These are phyloP conservation scores for Moricandia arvensis DNA, from an alignment of 345 rosid genomes.

Conservation along the genomic window DNA sequence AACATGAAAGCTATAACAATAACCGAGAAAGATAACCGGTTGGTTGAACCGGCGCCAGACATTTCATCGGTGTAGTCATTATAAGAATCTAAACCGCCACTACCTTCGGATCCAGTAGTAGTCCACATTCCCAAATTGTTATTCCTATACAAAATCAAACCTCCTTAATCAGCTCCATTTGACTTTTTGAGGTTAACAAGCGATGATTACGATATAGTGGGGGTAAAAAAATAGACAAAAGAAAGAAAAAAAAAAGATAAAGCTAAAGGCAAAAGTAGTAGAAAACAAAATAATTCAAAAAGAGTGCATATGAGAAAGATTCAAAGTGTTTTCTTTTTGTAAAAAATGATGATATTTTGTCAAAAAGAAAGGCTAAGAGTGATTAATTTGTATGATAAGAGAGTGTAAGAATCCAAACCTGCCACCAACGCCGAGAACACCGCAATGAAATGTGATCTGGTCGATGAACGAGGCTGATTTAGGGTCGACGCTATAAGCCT, in stretches of 20 bases:
- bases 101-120: slow-evolving; percentile 50
- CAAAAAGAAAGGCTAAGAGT: not conserved
- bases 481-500: slow-evolving; percentile 89
- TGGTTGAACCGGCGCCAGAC: slow-evolving; percentile 43
- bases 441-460: slow-evolving; percentile 60
- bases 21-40: slow-evolving; percentile 26
- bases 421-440: slow-evolving; percentile 79
- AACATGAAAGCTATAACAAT: slow-evolving; percentile 31
- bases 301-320: not conserved
- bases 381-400: not conserved
- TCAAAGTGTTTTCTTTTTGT: not conserved
- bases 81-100: slow-evolving; percentile 30
- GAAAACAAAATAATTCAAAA: slow-evolving; percentile 5
- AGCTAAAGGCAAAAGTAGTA: slow-evolving; percentile 32
- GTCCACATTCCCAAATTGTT: slow-evolving; percentile 84
- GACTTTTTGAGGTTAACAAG: not conserved
- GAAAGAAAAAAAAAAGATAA: slow-evolving; percentile 4
- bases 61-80: slow-evolving; percentile 54
- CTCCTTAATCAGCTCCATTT: slow-evolving; percentile 24
- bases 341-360: not conserved
- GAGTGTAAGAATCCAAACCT: slow-evolving; percentile 43
- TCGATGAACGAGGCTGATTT: slow-evolving; percentile 71
- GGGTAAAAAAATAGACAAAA: slow-evolving; percentile 17
- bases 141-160: slow-evolving; percentile 49
- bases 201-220: slow-evolving; percentile 11